A percentile compares a stretch with the other conserved stretches of the same genome.
phyloP scores from a whole-genome alignment of 2,329 filamentous ascomycete species.

The Trichoderma atrobrunneum region DNA sequence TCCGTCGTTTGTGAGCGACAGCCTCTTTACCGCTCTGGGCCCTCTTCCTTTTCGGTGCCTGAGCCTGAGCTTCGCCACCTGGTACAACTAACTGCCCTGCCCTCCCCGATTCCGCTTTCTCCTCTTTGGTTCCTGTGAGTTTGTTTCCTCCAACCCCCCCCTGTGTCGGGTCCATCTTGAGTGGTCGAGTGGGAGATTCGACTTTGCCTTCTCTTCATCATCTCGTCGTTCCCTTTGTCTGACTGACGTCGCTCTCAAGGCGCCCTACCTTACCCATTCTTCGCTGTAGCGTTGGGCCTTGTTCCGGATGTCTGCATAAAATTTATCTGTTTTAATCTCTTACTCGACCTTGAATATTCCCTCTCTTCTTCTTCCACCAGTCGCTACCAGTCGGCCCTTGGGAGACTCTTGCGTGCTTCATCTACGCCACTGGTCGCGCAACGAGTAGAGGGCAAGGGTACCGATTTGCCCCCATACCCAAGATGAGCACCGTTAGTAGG shows the following conservation, averaged over 20 bases:
- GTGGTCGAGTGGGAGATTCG: not conserved
- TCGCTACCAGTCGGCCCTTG: not conserved
- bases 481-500: constrained; percentile 55
- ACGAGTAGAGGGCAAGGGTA: not conserved
- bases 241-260: constrained; percentile 9
- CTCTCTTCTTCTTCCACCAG: not conserved
- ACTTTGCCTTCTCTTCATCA: not conserved
- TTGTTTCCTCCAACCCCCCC: not conserved
- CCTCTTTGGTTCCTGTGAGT: constrained; percentile 16
- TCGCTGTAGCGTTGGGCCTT: constrained; percentile 1
- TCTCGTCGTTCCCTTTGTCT: not conserved
- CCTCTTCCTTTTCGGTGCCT: constrained; percentile 12
- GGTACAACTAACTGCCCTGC: constrained; percentile 11
- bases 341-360: not conserved
- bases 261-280: not conserved
- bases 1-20: constrained; percentile 1
- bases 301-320: constrained; percentile 16
- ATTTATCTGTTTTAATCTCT: constrained; percentile 5
- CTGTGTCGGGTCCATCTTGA: constrained; percentile 8
- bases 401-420: not conserved
- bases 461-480: constrained; percentile 31
- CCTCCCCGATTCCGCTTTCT: constrained; percentile 1
- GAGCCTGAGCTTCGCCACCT: constrained; percentile 20
- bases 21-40: constrained; percentile 5
- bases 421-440: not conserved